Evolutionary conservation across 1,284 basidiomycete genomes (phyloP).

Genomic region (Athelia psychrophila): DNA sequence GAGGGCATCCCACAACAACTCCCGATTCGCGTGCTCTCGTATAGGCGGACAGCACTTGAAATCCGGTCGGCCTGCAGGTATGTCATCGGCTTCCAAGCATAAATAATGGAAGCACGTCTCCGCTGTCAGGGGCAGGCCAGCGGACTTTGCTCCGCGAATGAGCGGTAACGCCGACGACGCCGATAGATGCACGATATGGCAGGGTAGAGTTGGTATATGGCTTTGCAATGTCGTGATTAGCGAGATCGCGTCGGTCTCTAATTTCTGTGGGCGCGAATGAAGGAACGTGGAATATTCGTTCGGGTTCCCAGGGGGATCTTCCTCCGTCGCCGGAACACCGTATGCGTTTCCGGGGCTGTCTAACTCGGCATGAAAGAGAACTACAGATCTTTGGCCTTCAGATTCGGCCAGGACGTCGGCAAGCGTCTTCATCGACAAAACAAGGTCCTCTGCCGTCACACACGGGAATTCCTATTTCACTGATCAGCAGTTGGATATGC

Average conservation of each 20-base stretch:
- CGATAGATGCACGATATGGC: constrained; percentile 93
- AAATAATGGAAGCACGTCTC: constrained; percentile 97
- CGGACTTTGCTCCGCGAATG: constrained; percentile 64
- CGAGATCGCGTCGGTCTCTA: constrained; percentile 78
- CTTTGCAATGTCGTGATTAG: constrained; percentile 68
- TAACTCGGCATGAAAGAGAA: constrained; percentile 92
- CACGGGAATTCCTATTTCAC: constrained; percentile 81
- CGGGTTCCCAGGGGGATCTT: constrained; percentile 32
- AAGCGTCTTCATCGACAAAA: constrained; percentile 68
- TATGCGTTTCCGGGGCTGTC: constrained; percentile 13
- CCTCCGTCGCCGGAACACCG: constrained; percentile 6
- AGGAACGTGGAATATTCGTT: constrained; percentile 80
- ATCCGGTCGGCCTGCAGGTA: constrained; percentile 72
- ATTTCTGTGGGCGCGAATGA: constrained; percentile 70
- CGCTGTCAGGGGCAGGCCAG: constrained; percentile 73
- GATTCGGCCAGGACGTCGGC: neutral
- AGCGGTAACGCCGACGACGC: constrained; percentile 77
- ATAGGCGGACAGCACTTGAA: constrained; percentile 98
- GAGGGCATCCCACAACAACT: constrained; percentile 77
- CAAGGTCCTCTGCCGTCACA: constrained; percentile 71
- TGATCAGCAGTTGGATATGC: constrained; percentile 2
- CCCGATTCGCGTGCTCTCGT: constrained; percentile 68
- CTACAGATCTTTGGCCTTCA: constrained; percentile 62
- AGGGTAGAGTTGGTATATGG: constrained; percentile 65
- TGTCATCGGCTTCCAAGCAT: constrained; percentile 58